These are phyloP conservation scores for Penicillium canescens DNA, from an alignment of 495 filamentous ascomycete genomes.

Conservation along the genomic window DNA sequence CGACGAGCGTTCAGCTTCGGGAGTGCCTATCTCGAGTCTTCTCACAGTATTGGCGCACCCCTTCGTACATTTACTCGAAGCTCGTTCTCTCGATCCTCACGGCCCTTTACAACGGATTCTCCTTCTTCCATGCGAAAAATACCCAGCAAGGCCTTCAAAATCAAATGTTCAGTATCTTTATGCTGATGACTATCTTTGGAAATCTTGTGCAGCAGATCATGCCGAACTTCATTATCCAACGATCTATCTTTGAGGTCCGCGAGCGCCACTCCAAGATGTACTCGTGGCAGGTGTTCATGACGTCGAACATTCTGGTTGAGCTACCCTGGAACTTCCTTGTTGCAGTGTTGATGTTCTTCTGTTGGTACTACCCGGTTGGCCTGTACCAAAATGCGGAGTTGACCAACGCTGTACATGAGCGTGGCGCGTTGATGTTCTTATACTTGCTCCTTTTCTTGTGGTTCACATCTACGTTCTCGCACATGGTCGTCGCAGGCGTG, in stretches of 20 bases:
- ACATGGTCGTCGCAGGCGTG: slow-evolving; percentile 65
- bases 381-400: slow-evolving; percentile 54
- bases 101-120: slow-evolving; percentile 85
- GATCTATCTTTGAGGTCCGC: slow-evolving; percentile 69
- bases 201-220: slow-evolving; percentile 79
- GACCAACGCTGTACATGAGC: slow-evolving; percentile 45
- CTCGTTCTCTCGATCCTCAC: slow-evolving; percentile 50
- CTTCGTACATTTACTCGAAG: slow-evolving; percentile 61
- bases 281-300: slow-evolving; percentile 73
- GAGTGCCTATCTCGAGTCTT: slow-evolving; percentile 54
- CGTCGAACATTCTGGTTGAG: slow-evolving; percentile 69
- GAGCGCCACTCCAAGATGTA: slow-evolving; percentile 74
- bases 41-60: slow-evolving; percentile 61
- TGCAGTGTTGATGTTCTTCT: slow-evolving; percentile 59
- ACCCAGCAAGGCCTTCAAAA: slow-evolving; percentile 83
- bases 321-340: slow-evolving; percentile 71
- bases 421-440: slow-evolving; percentile 61
- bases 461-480: slow-evolving; percentile 62
- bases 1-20: slow-evolving; percentile 51
- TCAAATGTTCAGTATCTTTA: slow-evolving; percentile 88
- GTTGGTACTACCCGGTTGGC: slow-evolving; percentile 72
- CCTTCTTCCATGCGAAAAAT: slow-evolving; percentile 77
- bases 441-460: slow-evolving; percentile 55
- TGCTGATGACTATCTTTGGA: slow-evolving; percentile 82
- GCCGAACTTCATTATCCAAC: slow-evolving; percentile 67